phyloP scores from a whole-genome alignment of 2,329 filamentous ascomycete genomes.

The Tolypocladium guangdongense region DNA sequence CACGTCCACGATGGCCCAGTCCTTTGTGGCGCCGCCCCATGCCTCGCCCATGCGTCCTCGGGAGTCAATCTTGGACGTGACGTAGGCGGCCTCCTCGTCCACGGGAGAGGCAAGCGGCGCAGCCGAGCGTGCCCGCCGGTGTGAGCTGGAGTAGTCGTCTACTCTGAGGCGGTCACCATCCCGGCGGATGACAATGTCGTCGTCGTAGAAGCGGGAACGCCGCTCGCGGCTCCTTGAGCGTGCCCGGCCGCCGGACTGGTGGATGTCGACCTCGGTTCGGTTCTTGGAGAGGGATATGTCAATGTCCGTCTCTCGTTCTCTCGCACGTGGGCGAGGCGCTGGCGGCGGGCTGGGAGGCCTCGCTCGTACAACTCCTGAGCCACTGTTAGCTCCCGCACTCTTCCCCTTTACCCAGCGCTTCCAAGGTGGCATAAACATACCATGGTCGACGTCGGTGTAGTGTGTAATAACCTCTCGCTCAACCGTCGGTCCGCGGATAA shows the following conservation, averaged over 20 bases:
- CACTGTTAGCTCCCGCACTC: background rate
- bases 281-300: slow-evolving; percentile 45
- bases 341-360: slow-evolving; percentile 36
- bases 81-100: slow-evolving; percentile 54
- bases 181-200: slow-evolving; percentile 55
- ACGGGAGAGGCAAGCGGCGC: slow-evolving; percentile 28
- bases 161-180: slow-evolving; percentile 38
- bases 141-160: slow-evolving; percentile 27
- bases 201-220: slow-evolving; percentile 38
- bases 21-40: slow-evolving; percentile 60
- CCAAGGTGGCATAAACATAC: slow-evolving; percentile 27
- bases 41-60: slow-evolving; percentile 63
- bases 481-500: slow-evolving; percentile 67
- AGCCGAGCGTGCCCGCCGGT: slow-evolving; percentile 41
- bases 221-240: slow-evolving; percentile 29
- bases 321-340: slow-evolving; percentile 34
- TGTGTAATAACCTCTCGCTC: slow-evolving; percentile 85
- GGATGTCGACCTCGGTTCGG: slow-evolving; percentile 48
- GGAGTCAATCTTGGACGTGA: slow-evolving; percentile 41
- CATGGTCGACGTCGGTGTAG: slow-evolving; percentile 79
- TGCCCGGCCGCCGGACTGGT: slow-evolving; percentile 23
- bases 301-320: slow-evolving; percentile 40
- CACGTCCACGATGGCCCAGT: slow-evolving; percentile 75
- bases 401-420: background rate
- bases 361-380: slow-evolving; percentile 32